A percentile compares a stretch with the other conserved stretches of the same genome.
These are phyloP conservation scores for Drechmeria coniospora DNA, from an alignment of 2,329 filamentous ascomycete species.

Conservation along the genomic window DNA sequence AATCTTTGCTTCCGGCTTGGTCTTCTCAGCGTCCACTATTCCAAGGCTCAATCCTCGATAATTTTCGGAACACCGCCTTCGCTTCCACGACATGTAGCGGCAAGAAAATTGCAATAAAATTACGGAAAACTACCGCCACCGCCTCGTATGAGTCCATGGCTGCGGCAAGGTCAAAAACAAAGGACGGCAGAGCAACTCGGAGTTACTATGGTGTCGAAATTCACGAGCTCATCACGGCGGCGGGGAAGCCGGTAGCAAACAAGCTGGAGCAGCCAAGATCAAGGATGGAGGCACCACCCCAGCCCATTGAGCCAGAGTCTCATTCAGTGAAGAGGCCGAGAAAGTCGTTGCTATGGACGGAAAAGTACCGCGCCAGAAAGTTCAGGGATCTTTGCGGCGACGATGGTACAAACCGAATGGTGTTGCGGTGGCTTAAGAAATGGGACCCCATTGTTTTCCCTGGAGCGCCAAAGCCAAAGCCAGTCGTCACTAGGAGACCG, in stretches of 20 bases:
- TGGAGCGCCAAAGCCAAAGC: constrained; percentile 46
- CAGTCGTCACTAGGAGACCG: constrained; percentile 26
- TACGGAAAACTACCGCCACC: constrained; percentile 29
- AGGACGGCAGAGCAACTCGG: constrained; percentile 51
- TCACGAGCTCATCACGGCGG: constrained; percentile 61
- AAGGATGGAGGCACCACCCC: constrained; percentile 23
- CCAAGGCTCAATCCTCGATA: constrained; percentile 11
- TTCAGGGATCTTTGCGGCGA: constrained; percentile 93
- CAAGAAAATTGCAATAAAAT: constrained; percentile 36
- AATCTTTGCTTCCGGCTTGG: constrained; percentile 6
- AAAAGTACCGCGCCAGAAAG: constrained; percentile 85
- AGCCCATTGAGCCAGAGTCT: constrained; percentile 18
- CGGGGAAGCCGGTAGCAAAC: constrained; percentile 37
- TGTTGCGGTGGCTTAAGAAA: constrained; percentile 82
- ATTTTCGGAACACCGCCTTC: constrained; percentile 16
- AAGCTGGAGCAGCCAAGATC: constrained; percentile 11
- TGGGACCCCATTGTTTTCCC: constrained; percentile 94
- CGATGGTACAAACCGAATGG: constrained; percentile 78
- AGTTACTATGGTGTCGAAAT: constrained; percentile 91
- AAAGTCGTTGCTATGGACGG: constrained; percentile 68
- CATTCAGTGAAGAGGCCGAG: constrained; percentile 26
- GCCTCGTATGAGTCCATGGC: constrained; percentile 52
- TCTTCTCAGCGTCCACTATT: constrained; percentile 12
- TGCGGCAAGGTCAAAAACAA: constrained; percentile 49
- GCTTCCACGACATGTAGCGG: constrained; percentile 42